phyloP scores from a whole-genome alignment of 2,329 filamentous ascomycete genomes.

The Exophiala spinifera region DNA sequence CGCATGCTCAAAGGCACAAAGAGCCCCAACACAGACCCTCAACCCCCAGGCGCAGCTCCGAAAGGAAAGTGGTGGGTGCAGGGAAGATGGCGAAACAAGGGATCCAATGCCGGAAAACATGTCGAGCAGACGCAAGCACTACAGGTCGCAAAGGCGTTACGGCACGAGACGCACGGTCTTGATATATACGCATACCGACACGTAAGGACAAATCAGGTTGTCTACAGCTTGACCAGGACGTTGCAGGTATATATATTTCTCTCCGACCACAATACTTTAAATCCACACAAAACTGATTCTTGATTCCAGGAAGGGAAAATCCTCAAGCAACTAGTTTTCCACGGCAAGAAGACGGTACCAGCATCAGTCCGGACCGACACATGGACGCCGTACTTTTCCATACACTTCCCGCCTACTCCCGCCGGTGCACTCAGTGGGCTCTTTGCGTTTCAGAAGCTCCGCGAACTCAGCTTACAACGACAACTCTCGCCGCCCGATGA shows the following conservation, averaged over 20 bases:
- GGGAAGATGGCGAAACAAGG: conserved; percentile 38
- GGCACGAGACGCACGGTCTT: conserved; percentile 51
- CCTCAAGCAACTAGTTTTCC: conserved; percentile 58
- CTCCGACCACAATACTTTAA: too few relatives aligned
- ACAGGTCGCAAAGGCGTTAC: conserved; percentile 46
- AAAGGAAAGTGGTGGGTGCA: conserved; percentile 37
- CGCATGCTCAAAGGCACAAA: conserved; percentile 26
- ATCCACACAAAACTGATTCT: not conserved
- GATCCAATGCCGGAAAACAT: conserved; percentile 44
- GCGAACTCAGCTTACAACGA: conserved; percentile 59
- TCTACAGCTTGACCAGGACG: conserved; percentile 59
- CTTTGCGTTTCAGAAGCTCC: conserved; percentile 55
- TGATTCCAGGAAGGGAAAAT: conserved; percentile 47
- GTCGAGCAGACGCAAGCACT: conserved; percentile 37
- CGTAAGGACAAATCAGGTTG: conserved; percentile 60
- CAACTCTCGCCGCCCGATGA: conserved; percentile 51
- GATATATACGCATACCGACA: conserved; percentile 63
- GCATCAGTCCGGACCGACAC: conserved; percentile 58
- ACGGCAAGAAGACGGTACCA: conserved; percentile 63
- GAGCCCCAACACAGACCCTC: conserved; percentile 24
- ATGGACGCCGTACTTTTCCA: conserved; percentile 59
- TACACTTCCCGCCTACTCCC: conserved; percentile 50
- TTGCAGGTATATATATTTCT: conserved; percentile 49
- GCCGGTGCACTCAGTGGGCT: conserved; percentile 47
- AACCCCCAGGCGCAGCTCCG: conserved; percentile 18